Evolutionary conservation across 441 rosid species (phyloP).

Genomic region (Pelargonium cotyledonis): DNA sequence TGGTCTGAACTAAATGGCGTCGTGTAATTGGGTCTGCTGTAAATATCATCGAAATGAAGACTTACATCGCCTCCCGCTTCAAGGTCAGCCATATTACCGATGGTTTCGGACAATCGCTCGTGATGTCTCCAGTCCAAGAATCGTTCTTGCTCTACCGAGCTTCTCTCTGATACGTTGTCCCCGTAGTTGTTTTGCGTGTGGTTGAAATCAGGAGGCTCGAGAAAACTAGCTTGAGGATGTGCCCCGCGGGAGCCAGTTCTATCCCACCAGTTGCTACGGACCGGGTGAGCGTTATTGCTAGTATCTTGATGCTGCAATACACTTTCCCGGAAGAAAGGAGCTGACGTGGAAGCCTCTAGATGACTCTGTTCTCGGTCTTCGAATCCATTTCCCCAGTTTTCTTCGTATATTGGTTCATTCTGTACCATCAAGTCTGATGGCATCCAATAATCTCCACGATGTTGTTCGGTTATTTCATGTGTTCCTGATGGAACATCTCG

Average conservation of each 20-base stretch:
- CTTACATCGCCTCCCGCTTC: constrained; percentile 47
- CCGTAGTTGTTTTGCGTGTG: constrained; percentile 25
- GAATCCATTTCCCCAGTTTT: constrained; percentile 29
- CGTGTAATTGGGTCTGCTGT: constrained; percentile 59
- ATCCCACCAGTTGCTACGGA: constrained; percentile 78
- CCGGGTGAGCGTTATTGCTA: constrained; percentile 20
- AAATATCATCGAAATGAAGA: constrained; percentile 82
- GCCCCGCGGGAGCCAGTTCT: constrained; percentile 37
- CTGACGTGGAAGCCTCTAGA: constrained; percentile 63
- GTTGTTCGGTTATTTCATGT: constrained; percentile 30
- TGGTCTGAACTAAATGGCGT: constrained; percentile 26
- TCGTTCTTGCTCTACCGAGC: constrained; percentile 48
- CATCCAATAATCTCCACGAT: constrained; percentile 38
- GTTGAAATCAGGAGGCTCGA: constrained; percentile 84
- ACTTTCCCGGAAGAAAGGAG: constrained; percentile 62
- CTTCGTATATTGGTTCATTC: constrained; percentile 30
- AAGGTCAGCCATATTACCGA: constrained; percentile 42
- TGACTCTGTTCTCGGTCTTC: constrained; percentile 35
- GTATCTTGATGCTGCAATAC: constrained; percentile 51
- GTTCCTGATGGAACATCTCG: constrained; percentile 24
- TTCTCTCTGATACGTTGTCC: constrained; percentile 47
- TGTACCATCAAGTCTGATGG: constrained; percentile 33
- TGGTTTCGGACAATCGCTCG: constrained; percentile 35
- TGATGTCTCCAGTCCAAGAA: constrained; percentile 40
- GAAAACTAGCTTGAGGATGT: constrained; percentile 63